Evolutionary conservation across 2,329 filamentous ascomycete species (phyloP).

Genomic region (Amauroascus niger): DNA sequence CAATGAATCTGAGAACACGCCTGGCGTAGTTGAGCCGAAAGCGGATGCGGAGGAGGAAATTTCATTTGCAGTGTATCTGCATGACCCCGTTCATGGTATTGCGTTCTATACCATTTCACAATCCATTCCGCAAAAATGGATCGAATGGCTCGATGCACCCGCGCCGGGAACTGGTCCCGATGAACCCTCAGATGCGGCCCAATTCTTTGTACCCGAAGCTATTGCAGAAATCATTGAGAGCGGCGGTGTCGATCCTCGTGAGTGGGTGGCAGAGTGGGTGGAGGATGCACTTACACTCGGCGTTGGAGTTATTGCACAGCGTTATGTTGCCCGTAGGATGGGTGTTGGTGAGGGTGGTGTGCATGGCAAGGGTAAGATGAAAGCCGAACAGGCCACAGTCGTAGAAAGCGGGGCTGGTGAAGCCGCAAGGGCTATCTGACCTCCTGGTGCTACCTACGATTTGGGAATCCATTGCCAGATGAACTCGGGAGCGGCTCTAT

Average conservation of each 20-base stretch:
- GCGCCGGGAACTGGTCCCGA: slow-evolving; percentile 29
- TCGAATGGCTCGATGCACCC: slow-evolving; percentile 78
- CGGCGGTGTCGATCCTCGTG: slow-evolving; percentile 75
- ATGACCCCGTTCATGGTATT: slow-evolving; percentile 84
- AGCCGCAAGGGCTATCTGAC: slow-evolving; percentile 46
- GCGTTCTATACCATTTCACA: slow-evolving; percentile 78
- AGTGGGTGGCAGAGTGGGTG: slow-evolving; percentile 97
- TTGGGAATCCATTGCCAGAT: neutral
- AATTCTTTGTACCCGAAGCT: slow-evolving; percentile 53
- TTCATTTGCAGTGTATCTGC: slow-evolving; percentile 66
- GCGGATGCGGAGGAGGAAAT: slow-evolving; percentile 48
- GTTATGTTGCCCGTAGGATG: slow-evolving; percentile 92
- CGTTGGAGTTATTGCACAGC: slow-evolving; percentile 79
- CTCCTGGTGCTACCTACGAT: neutral
- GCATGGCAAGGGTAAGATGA: slow-evolving; percentile 47
- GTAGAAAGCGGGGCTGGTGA: slow-evolving; percentile 52
- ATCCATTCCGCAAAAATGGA: slow-evolving; percentile 72
- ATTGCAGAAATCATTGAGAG: slow-evolving; percentile 72
- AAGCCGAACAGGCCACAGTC: slow-evolving; percentile 44
- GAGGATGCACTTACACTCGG: slow-evolving; percentile 73
- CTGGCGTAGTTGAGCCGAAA: slow-evolving; percentile 29
- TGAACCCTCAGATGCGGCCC: slow-evolving; percentile 32
- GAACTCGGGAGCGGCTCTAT: neutral
- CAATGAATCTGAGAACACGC: slow-evolving; percentile 19
- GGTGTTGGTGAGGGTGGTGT: slow-evolving; percentile 77